Percentiles rank a stretch among this genome's conserved stretches.
Evolutionary conservation across 208 protist species (phyloP).

Genomic region (Porcisia deanei): DNA sequence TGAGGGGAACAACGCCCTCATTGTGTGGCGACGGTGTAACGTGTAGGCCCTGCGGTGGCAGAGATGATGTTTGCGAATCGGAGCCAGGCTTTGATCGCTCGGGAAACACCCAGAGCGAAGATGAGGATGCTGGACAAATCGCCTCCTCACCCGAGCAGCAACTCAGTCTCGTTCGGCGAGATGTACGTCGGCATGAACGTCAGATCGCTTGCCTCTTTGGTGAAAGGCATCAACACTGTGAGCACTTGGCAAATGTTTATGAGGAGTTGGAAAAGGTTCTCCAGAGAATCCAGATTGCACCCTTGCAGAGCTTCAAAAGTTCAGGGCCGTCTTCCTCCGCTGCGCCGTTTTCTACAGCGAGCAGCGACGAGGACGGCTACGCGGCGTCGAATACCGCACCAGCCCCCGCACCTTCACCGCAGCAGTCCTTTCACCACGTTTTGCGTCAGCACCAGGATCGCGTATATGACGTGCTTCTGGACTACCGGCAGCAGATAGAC

Average conservation of each 20-base stretch:
- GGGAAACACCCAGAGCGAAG: background rate
- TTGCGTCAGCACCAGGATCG: slow-evolving; percentile 21
- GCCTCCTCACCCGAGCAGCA: slow-evolving; percentile 22
- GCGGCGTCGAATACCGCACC: background rate
- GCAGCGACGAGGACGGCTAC: background rate
- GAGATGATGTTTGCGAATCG: background rate
- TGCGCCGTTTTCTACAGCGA: background rate
- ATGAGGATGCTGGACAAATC: background rate
- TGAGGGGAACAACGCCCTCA: background rate
- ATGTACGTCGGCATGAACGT: slow-evolving; percentile 14
- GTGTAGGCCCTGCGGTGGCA: background rate
- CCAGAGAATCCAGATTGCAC: slow-evolving; percentile 11
- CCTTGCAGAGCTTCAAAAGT: background rate
- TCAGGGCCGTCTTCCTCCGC: background rate
- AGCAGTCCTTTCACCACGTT: slow-evolving; percentile 1
- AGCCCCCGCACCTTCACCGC: background rate
- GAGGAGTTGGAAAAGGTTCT: slow-evolving; percentile 26
- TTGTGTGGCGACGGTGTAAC: background rate
- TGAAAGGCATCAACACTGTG: slow-evolving; percentile 38
- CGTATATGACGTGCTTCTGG: slow-evolving; percentile 24
- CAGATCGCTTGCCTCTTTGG: slow-evolving; percentile 18
- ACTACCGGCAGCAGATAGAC: slow-evolving; percentile 25
- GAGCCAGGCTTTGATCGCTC: background rate
- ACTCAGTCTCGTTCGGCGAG: slow-evolving; percentile 17
- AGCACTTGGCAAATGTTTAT: slow-evolving; percentile 27